Percentiles rank a stretch among this genome's conserved stretches.
phyloP scores from a whole-genome alignment of 257 asterid genomes.

The Rubia yunnanensis region DNA sequence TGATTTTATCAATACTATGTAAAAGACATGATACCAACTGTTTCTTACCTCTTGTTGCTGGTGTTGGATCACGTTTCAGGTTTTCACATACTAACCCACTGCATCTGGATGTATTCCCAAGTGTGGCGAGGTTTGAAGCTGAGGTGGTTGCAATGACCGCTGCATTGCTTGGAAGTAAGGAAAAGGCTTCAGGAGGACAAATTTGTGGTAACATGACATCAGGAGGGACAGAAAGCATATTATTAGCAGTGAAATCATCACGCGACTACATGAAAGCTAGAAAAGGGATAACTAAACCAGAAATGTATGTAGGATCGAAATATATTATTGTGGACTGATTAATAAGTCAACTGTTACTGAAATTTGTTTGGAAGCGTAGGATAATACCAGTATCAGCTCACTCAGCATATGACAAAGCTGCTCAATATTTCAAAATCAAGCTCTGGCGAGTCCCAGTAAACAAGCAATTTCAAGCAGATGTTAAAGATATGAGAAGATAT shows the following conservation, averaged over 20 bases:
- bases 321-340: neutral
- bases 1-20: neutral
- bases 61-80: constrained; percentile 39
- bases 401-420: constrained; percentile 99
- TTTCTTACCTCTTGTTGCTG: constrained; percentile 1
- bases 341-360: constrained; percentile 13
- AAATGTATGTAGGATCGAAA: constrained; percentile 51
- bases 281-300: constrained; percentile 80
- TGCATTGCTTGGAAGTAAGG: constrained; percentile 84
- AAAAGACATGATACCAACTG: neutral
- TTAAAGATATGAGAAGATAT: constrained; percentile 51
- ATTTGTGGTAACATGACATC: constrained; percentile 98
- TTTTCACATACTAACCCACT: constrained; percentile 96
- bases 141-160: constrained; percentile 98
- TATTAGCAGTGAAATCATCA: constrained; percentile 83
- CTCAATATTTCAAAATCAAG: constrained; percentile 88
- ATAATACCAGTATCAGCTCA: constrained; percentile 96
- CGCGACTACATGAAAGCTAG: constrained; percentile 85
- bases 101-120: constrained; percentile 85
- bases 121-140: constrained; percentile 84
- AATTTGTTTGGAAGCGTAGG: constrained; percentile 44
- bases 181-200: constrained; percentile 71
- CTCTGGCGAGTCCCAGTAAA: constrained; percentile 89
- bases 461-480: constrained; percentile 78
- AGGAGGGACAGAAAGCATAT: constrained; percentile 97